Percentiles rank a stretch among this genome's conserved stretches.
Evolutionary conservation across 2,329 filamentous ascomycete species (phyloP).

Genomic region (Corniculantispora saksenae): DNA sequence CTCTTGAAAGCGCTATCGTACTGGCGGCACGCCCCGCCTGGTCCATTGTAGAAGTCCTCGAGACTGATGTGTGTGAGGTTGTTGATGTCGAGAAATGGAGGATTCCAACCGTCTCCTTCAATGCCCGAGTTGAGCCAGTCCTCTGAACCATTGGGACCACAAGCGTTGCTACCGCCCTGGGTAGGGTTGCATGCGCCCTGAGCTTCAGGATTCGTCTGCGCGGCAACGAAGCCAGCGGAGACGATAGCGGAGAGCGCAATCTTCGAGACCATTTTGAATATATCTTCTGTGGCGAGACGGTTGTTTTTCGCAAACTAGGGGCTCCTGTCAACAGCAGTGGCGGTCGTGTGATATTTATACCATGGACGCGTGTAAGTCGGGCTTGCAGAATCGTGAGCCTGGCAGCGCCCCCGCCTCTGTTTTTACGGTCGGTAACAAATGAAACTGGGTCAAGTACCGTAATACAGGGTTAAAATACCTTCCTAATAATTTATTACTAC

Average conservation of each 20-base stretch:
- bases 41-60: conserved; percentile 28
- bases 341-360: not conserved
- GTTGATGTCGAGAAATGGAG: conserved; percentile 35
- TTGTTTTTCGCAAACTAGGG: not conserved
- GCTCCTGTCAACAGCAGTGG: no score
- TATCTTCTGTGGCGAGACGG: not conserved
- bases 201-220: conserved; percentile 18
- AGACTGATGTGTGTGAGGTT: conserved; percentile 29
- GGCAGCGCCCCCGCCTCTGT: no score
- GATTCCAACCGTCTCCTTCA: conserved; percentile 32
- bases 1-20: conserved; percentile 37
- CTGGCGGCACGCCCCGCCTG: conserved; percentile 29
- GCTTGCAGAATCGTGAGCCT: not conserved
- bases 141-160: conserved; percentile 29
- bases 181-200: conserved; percentile 26
- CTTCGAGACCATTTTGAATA: not conserved
- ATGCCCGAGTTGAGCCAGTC: conserved; percentile 33
- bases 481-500: not conserved
- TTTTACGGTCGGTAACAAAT: not conserved
- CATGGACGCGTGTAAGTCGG: not conserved
- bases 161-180: conserved; percentile 24
- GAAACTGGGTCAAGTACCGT: no score
- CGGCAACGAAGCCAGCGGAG: conserved; percentile 2
- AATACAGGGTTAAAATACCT: not conserved
- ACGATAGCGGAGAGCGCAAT: not conserved